Base-by-base conservation (phyloP, 768 basidiomycete genomes). In the Leucosporidium scottii region DNA sequence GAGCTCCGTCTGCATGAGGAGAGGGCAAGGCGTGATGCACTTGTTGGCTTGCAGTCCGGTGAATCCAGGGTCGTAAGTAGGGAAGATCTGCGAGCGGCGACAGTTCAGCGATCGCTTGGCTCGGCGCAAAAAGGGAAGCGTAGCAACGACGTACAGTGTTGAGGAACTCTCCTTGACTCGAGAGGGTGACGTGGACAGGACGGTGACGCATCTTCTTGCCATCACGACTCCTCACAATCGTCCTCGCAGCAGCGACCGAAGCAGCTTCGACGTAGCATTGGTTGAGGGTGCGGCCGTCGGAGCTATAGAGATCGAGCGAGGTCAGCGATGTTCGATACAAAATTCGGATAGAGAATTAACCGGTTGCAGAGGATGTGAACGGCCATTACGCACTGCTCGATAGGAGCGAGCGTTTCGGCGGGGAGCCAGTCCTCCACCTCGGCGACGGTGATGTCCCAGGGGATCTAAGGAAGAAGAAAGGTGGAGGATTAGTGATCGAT, bases 311-410 rank as follows among this genome's bases (percentile, higher is more conserved):
- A 44, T 6, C 39, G 15, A 13, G 7, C 13, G 39, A 17, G 39
- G 23, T 53, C 51, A n/a, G n/a, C 51, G 8, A 50, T n/a, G n/a
- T n/a, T n/a, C n/a, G n/a, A n/a, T n/a, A n/a, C n/a, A n/a, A n/a
- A n/a, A n/a, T n/a, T n/a, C n/a, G n/a, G n/a, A n/a, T 5, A 20
- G 49, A 15, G 0, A 9, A 49, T 66, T 8, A 17, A 72, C 71
- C 71, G 64, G 57, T 68, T 72, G 67, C 71, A 72, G n/a, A 72
- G 62, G 30, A 72, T 58, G 25, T 72, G 71, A 10, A 72, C 67
- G 0, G 71, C 66, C 21, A 68, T 55, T 23, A 68, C 70, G 44
- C 64, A 44, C 48, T 62, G 25, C 34, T 62, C 50, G 31, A 34
- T 20, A 5, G 61, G 59, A 17, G 71, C 64, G 30, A 72, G 65